phyloP scores from a whole-genome alignment of 2,329 filamentous ascomycete genomes.

The Aaosphaeria arxii region DNA sequence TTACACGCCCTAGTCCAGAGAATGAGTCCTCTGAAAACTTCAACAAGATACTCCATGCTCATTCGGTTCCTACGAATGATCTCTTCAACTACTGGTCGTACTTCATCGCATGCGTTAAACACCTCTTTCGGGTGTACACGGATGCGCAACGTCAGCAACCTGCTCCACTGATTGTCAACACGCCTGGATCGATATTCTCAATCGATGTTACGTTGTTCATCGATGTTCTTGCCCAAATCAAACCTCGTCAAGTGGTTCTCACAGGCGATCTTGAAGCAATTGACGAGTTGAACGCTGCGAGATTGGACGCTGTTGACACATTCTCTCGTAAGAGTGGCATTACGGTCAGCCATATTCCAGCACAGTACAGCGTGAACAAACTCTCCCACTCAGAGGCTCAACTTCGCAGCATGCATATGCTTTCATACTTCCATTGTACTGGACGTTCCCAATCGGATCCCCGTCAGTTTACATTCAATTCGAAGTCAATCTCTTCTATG shows the following conservation, averaged over 20 bases:
- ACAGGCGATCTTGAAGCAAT: conserved; percentile 45
- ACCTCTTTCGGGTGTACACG: conserved; percentile 61
- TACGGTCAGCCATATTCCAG: conserved; percentile 55
- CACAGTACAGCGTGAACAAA: conserved; percentile 40
- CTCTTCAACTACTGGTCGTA: conserved; percentile 65
- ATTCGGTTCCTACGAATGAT: conserved; percentile 64
- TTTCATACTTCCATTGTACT: conserved; percentile 70
- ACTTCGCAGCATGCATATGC: conserved; percentile 70
- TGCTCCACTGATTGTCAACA: conserved; percentile 67
- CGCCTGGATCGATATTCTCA: conserved; percentile 70
- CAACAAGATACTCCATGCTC: conserved; percentile 55
- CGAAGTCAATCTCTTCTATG: conserved; percentile 54
- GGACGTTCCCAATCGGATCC: conserved; percentile 11
- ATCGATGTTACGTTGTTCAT: conserved; percentile 65
- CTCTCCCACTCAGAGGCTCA: conserved; percentile 61
- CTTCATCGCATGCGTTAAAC: conserved; percentile 61
- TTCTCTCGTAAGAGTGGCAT: conserved; percentile 35
- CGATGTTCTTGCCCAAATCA: conserved; percentile 53
- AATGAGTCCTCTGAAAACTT: conserved; percentile 12
- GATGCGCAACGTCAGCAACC: conserved; percentile 42
- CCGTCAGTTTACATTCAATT: conserved; percentile 46
- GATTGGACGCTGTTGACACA: conserved; percentile 51
- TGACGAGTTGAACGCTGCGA: conserved; percentile 58
- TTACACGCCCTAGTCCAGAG: conserved; percentile 53
- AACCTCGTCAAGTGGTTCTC: conserved; percentile 63